These are phyloP conservation scores for Lobosporangium transversale DNA, from an alignment of 192 early-diverging fungal species.

Conservation along the genomic window DNA sequence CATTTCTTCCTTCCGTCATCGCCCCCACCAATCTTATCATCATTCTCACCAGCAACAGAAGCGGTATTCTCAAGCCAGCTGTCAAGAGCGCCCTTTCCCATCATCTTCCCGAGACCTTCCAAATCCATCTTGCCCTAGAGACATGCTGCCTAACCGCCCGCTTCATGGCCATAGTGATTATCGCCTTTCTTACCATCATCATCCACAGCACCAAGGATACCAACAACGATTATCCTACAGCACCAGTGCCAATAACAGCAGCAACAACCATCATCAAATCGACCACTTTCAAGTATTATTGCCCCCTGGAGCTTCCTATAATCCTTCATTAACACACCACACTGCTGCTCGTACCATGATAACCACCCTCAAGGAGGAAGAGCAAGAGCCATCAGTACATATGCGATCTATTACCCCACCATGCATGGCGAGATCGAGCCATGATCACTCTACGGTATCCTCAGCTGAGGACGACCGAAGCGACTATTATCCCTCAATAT, in stretches of 20 bases:
- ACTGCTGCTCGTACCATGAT: slow-evolving; percentile 12
- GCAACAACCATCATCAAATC: neutral
- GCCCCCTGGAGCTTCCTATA: slow-evolving; percentile 3
- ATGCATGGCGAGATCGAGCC: neutral
- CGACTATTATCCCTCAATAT: slow-evolving; percentile 21
- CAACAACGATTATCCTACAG: slow-evolving; percentile 2
- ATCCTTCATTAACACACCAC: slow-evolving; percentile 14
- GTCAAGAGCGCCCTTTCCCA: slow-evolving; percentile 6
- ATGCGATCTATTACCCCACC: neutral
- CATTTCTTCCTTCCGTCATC: slow-evolving; percentile 13
- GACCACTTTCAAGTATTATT: slow-evolving; percentile 27
- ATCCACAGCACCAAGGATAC: neutral
- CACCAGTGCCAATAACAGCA: neutral
- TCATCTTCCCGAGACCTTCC: slow-evolving; percentile 5
- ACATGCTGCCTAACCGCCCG: slow-evolving; percentile 2
- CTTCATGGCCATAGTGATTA: slow-evolving; percentile 16
- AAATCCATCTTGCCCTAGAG: slow-evolving; percentile 19
- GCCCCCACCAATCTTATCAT: slow-evolving; percentile 13
- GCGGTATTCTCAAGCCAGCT: neutral
- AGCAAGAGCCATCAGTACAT: slow-evolving; percentile 1
- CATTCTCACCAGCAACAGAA: slow-evolving; percentile 13
- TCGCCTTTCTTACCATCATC: slow-evolving; percentile 5
- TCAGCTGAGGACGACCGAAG: slow-evolving; percentile 2
- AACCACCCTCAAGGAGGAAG: slow-evolving; percentile 23
- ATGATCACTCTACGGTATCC: neutral